Base-by-base conservation (phyloP, 228 moss, liverwort and hornwort genomes). In the Sphagnum magellanicum region DNA sequence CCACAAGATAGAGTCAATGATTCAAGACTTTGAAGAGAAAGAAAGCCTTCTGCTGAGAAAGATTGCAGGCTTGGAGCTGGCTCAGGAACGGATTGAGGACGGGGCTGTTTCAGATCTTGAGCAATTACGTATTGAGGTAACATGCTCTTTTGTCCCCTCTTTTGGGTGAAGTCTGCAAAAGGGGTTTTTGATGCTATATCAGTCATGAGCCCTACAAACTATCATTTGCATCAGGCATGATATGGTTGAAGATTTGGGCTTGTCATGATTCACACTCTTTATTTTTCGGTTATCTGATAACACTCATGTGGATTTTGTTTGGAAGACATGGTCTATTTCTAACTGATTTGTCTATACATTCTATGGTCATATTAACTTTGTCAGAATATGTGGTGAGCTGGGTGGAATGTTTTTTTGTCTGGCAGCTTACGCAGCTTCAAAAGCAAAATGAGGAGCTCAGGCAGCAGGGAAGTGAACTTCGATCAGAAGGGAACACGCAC, bases 81-180 rank as follows among this genome's bases (percentile, higher is more conserved):
- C 78, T 57, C 91, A 91, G 75, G 91, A 94, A 63, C 91, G 91
- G 75, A 86, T 94, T 70, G 80, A 82, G 67, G 87, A 78, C 52
- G 94, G 91, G 47, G 78, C 83, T 64, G 91, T 89, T 70, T 86
- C 86, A 67, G 90, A 89, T 65, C 88, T 91, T 79, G 89, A 91
- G 71, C 91, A 94, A 68, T 81, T 94, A 70, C 89, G 86, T 70
- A 67, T 90, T 72, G 94, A 94, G 90, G 94, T 94, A 83, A 16
- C 55, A 67, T 10, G 7, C n/a, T n/a, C n/a, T n/a, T n/a, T n/a
- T n/a, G n/a, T n/a, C n/a, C n/a, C n/a, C n/a, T n/a, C n/a, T n/a
- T 32, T 32, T 32, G 32, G 32, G 59, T 66, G 59, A 50, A 52
- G 6, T 64, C 16, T 64, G n/a, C n/a, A n/a, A n/a, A n/a, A n/a